Evolutionary conservation across 2,329 filamentous ascomycete genomes (phyloP).

Genomic region (Phialophora macrospora): DNA sequence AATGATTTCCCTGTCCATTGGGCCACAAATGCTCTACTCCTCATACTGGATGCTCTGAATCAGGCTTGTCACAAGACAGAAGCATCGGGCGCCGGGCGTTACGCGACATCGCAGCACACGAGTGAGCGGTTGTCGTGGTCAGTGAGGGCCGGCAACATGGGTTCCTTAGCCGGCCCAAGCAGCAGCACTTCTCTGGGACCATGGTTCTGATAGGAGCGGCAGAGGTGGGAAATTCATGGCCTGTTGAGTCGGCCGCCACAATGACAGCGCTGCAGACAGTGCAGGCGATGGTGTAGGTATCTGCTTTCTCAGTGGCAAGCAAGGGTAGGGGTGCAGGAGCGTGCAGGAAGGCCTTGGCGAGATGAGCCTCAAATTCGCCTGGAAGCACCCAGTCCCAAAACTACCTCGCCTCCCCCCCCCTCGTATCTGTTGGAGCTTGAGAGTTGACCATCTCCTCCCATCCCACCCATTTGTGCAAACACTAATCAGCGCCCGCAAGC

Average conservation of each 20-base stretch:
- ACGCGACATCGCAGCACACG: not conserved
- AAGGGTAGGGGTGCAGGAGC: not conserved
- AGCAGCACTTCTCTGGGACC: not conserved
- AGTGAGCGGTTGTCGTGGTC: not conserved
- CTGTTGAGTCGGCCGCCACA: not conserved
- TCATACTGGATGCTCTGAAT: not conserved
- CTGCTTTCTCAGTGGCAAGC: not conserved
- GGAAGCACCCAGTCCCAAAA: not conserved
- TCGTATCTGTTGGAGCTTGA: too few species aligned
- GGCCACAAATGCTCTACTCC: not conserved
- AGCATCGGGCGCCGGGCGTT: conserved; percentile 1
- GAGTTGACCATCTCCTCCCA: too few species aligned
- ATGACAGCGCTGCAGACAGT: not conserved
- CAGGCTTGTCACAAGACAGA: conserved; percentile 1
- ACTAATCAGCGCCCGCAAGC: not conserved
- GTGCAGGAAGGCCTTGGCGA: not conserved
- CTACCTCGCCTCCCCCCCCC: not conserved
- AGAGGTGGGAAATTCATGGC: not conserved
- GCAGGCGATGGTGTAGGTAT: not conserved
- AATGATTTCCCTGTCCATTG: not conserved
- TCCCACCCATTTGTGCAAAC: not conserved
- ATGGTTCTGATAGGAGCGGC: not conserved
- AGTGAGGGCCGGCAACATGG: not conserved
- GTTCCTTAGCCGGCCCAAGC: not conserved
- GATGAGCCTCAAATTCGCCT: not conserved